phyloP scores from a whole-genome alignment of 1,284 basidiomycete species.

The Marasmius tenuissimus region DNA sequence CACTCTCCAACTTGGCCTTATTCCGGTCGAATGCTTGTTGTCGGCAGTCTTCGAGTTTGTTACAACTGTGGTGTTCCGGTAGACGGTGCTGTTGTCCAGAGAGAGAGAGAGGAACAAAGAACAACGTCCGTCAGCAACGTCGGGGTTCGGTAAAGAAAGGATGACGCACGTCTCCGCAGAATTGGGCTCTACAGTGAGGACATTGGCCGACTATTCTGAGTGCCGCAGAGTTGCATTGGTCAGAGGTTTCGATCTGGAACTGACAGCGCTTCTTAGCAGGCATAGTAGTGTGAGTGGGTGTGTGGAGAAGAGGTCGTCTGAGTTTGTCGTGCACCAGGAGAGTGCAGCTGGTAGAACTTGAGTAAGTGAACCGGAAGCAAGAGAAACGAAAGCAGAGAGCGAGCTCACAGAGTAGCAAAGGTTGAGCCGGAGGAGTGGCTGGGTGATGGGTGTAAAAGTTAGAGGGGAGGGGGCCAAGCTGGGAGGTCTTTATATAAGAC shows the following conservation, averaged over 20 bases:
- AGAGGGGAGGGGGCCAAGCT: conserved; percentile 14
- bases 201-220: conserved; percentile 83
- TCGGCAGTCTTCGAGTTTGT: conserved; percentile 76
- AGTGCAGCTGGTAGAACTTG: no score
- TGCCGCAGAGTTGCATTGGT: conserved; percentile 73
- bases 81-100: conserved; percentile 63
- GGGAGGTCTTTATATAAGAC: conserved; percentile 28
- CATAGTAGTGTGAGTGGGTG: conserved; percentile 43
- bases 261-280: conserved; percentile 84
- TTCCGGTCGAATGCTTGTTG: conserved; percentile 85
- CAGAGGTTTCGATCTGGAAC: conserved; percentile 58
- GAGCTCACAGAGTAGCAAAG: no score
- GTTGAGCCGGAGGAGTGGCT: no score
- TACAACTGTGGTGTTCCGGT: conserved; percentile 80
- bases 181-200: conserved; percentile 72
- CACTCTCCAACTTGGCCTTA: conserved; percentile 82
- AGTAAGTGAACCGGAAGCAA: no score
- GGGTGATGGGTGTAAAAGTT: no score
- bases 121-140: conserved; percentile 9
- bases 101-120: conserved; percentile 10
- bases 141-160: conserved; percentile 1
- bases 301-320: background rate
- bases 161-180: conserved; percentile 72
- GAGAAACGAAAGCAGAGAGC: no score
- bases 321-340: no score